Base-by-base conservation (phyloP, 331 rosid genomes). In the Rhamnella rubrinervis region DNA sequence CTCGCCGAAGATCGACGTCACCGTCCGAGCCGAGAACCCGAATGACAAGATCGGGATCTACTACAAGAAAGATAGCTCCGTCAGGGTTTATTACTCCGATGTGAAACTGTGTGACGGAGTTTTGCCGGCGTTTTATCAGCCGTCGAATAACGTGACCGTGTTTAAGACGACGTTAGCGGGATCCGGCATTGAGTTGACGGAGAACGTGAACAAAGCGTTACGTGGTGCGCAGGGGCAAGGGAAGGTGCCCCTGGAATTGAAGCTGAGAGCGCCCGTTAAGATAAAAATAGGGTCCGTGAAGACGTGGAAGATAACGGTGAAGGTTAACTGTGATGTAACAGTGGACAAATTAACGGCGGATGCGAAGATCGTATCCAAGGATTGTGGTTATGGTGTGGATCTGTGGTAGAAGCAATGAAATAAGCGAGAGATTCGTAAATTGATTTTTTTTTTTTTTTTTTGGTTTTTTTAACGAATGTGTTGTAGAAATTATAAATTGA, bases 91-190 rank as follows among this genome's bases (percentile, higher is more conserved):
- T 52, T 89, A 79, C 49, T 41, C 77, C 16, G 83, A 78, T 57
- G 74, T 76, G 40, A 67, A 23, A 65, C 50, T 89, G 7, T 78
- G 86, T 31, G 65, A 85, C 39, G 96, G 96, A 57, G 71, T 57
- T 41, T 8, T 82, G 71, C 91, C 98, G 44, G 76, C 75, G 61
- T 88, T 92, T 70, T 85, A 84, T 53, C 95, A 92, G 83, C 86
- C 96, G 67, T 15, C 84, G 1, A 83, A 83, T 7, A 92, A 89
- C 55, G 81, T 81, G 37, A 92, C 91, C 59, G 84, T 71, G 68
- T 58, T 92, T 10, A 12, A 15, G 55, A 82, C 83, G 74, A 75
- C 55, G 87, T 64, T 88, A 14, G 80, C 13, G 13, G 96, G 93
- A 6, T 66, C 75, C 17, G 73, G 63, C 35, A 75, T 88, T 16